Evolutionary conservation across 2,329 filamentous ascomycete species (phyloP), one percentile per base, ranked within the genome.

Genomic region (Elsinoe necatrix): DNA sequence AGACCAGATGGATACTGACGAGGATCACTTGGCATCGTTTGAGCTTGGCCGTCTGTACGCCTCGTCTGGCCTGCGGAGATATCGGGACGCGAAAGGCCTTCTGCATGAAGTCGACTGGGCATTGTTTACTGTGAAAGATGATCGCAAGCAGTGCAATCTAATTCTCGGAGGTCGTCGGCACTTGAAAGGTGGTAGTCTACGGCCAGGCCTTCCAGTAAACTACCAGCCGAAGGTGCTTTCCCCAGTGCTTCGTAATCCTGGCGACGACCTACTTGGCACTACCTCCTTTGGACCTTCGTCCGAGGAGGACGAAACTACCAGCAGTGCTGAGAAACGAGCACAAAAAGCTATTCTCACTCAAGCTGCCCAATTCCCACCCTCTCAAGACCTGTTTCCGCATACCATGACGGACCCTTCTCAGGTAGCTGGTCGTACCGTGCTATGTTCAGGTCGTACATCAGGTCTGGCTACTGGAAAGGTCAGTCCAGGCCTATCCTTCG

Each of bases 31-130:
- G 0, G 82, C 87, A 43, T 89, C 85, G 0, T 93, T 87, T 64
- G 81, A 83, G 12, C 77, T 97, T 1, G 92, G 92, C 2, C 83
- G 89, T 64, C 77, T 97, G 3, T 89, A 95, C 65, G 92, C 92
- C 0, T 95, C 89, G 0, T 95, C 90, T 20, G 92, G 92, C 5
- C 86, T 97, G 58, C 83, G 89, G 3, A 83, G 92, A 27, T 85
- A 39, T 42, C 54, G 48, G 4, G 42, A 56, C n/a, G 21, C 57
- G n/a, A 43, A 51, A 12, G 87, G 67, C 79, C 76, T 54, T 74
- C 95, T 21, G 4, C 92, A 96, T 68, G 92, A 97, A 69, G 90
- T 97, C 43, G 92, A 97, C 69, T 97, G 92, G 92, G 90, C 91
- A 0, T 75, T 97, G 1, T 90, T 97, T 63, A 42, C 47, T 62